Evolutionary conservation across 192 early-diverging fungal species (phyloP).

Genomic region (Oehlia diaphana): DNA sequence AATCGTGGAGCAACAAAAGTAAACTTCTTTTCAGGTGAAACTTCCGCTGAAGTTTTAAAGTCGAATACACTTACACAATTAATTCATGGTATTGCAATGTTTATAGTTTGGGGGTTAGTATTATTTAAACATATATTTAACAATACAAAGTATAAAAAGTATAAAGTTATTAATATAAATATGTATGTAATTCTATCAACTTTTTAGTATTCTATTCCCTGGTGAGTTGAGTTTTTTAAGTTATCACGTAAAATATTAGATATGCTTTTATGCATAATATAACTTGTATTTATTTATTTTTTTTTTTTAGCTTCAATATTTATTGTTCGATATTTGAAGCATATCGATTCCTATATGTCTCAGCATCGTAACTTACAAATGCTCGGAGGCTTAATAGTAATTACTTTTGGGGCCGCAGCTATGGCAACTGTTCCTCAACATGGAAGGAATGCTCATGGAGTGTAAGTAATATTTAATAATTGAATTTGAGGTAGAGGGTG

Average conservation of each 20-base stretch:
- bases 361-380: constrained; percentile 29
- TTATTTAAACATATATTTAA: background rate
- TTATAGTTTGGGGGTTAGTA: constrained; percentile 21
- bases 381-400: constrained; percentile 22
- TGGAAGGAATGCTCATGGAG: background rate
- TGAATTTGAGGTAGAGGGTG: background rate
- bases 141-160: background rate
- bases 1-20: constrained; percentile 5
- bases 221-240: background rate
- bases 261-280: background rate
- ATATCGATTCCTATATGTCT: constrained; percentile 5
- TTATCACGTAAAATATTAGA: too few species aligned
- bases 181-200: background rate
- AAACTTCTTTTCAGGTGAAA: constrained; percentile 17
- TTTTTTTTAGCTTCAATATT: constrained; percentile 15
- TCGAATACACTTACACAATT: background rate
- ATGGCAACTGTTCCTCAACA: constrained; percentile 9
- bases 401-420: constrained; percentile 25
- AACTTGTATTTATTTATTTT: background rate
- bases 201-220: constrained; percentile 23
- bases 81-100: constrained; percentile 28
- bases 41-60: background rate
- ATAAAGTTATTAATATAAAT: background rate
- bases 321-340: constrained; percentile 26
- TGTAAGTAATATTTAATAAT: constrained; percentile 9